A percentile compares a stretch with the other conserved stretches of the same genome.
These are phyloP conservation scores for Mollisiaceae sp. DNA, from an alignment of 2,329 filamentous ascomycete species.

Conservation along the genomic window DNA sequence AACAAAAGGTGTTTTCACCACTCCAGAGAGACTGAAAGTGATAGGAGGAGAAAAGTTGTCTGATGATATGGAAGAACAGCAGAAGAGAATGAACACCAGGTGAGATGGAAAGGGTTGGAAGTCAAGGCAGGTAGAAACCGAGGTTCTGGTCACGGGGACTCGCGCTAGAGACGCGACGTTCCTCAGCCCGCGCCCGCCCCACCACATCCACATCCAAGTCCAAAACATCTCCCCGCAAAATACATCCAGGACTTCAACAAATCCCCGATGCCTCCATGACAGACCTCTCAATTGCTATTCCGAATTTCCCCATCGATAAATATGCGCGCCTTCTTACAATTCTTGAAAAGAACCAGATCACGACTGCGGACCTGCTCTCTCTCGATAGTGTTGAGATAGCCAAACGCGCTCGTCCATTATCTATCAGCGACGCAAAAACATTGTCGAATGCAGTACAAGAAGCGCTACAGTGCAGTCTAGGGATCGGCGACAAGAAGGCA, in stretches of 20 bases:
- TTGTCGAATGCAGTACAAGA: conserved; percentile 70
- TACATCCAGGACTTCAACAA: background rate
- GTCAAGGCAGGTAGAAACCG: background rate
- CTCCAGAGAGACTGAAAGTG: background rate
- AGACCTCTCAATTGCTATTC: conserved; percentile 83
- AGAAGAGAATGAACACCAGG: background rate
- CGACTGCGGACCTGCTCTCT: conserved; percentile 83
- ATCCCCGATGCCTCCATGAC: conserved; percentile 65
- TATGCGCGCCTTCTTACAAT: conserved; percentile 78
- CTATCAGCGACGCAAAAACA: conserved; percentile 78
- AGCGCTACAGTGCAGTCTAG: conserved; percentile 66
- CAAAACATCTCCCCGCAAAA: conserved; percentile 4
- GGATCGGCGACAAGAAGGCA: conserved; percentile 26
- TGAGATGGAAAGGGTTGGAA: background rate
- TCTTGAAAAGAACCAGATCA: conserved; percentile 78
- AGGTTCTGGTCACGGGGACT: background rate
- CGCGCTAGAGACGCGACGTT: background rate
- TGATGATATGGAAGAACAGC: background rate
- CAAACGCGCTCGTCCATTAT: conserved; percentile 77
- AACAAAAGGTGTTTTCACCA: background rate
- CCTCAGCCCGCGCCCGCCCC: background rate
- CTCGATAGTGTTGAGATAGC: conserved; percentile 83
- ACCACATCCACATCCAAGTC: conserved; percentile 13
- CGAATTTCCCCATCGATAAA: conserved; percentile 73
- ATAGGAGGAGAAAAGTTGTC: background rate